Evolutionary conservation across 2,329 filamentous ascomycete species (phyloP).

Genomic region (Aureobasidium pullulans): DNA sequence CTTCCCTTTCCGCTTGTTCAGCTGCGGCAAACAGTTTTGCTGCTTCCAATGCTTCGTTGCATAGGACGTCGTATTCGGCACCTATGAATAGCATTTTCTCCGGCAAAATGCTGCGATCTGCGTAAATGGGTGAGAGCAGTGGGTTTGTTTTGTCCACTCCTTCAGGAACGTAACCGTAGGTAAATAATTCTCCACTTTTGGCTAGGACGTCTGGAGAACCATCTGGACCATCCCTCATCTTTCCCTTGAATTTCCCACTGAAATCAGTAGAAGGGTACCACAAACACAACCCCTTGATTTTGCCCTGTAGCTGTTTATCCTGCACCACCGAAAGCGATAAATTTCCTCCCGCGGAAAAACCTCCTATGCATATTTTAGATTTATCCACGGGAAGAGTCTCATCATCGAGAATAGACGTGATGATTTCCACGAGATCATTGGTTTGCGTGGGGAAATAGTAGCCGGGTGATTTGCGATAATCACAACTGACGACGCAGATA

Average conservation of each 20-base stretch:
- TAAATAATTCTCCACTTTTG: background rate
- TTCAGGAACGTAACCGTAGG: background rate
- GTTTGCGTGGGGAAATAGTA: background rate
- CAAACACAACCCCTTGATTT: background rate
- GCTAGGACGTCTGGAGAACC: background rate
- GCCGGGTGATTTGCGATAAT: background rate
- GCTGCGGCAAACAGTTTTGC: background rate
- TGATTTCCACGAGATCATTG: background rate
- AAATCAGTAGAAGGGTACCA: constrained; percentile 7
- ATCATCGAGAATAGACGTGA: background rate
- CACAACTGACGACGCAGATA: background rate
- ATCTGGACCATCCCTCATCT: background rate
- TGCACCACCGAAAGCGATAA: background rate
- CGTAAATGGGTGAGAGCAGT: background rate
- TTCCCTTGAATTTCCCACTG: background rate
- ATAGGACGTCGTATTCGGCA: constrained; percentile 2
- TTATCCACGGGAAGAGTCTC: background rate
- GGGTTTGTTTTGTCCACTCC: background rate
- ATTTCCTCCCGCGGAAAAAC: constrained; percentile 9
- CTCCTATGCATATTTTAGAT: background rate
- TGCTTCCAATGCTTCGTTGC: background rate
- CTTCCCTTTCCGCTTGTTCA: background rate
- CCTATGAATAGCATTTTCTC: background rate
- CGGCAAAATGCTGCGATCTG: background rate
- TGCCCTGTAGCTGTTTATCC: background rate